Evolutionary conservation across 305 asterid species (phyloP), one percentile per base, ranked within the genome.

Genomic region (Fraxinus angustifolia): DNA sequence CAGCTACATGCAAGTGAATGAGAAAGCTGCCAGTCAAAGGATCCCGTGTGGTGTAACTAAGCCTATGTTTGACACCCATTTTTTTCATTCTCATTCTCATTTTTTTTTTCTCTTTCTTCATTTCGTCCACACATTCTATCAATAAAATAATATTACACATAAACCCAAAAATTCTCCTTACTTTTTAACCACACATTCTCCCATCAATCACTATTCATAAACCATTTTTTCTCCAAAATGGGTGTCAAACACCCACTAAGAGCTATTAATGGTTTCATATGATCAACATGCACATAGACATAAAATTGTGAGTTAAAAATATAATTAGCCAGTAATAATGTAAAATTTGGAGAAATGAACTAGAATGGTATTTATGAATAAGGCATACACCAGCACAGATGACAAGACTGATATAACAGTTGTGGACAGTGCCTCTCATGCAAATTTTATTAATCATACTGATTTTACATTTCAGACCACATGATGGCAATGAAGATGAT

Each of bases 401-500:
- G 72, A 62, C 72, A 26, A 62, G 34, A n/a, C n/a, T 10, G 35
- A 62, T 62, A 16, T 10, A 8, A 62, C 17, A 62, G 35, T 62
- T 62, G 71, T 19, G 34, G 72, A 62, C 72, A 3, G 35, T 62
- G 72, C 72, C 72, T 48, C 72, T 38, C 10, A 23, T 62, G n/a
- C 34, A 62, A 62, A 26, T 62, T 62, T 62, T 62, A 62, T 62
- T 62, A 62, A 62, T 21, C 17, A 35, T 50, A 31, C 58, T 48
- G 6, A 75, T 34, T 83, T 74, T 85, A 83, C 75, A 21, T 73
- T 83, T 79, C 88, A 96, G 99, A 96, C 82, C 98, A 96, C 87
- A 93, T 96, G 99, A 91, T 96, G 97, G 97, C 99, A 53, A 96
- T 96, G 99, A 96, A 94, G 90, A 94, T 96, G 95, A 93, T 96